These are phyloP conservation scores for Claviceps monticola DNA, from an alignment of 2,329 filamentous ascomycete species.

Conservation along the genomic window DNA sequence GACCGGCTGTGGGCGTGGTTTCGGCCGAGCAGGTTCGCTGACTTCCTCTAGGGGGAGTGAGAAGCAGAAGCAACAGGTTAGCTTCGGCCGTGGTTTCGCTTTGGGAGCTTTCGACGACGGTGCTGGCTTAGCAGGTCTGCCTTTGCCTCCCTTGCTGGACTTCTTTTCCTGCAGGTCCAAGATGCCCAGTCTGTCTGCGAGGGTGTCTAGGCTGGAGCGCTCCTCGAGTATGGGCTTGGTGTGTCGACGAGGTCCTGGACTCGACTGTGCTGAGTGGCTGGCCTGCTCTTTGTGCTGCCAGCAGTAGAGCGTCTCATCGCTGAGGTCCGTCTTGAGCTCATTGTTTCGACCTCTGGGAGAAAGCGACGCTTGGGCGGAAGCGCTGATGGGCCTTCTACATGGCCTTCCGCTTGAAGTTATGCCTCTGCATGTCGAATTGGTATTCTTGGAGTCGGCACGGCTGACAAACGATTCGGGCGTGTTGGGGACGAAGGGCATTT, in stretches of 20 bases:
- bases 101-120: conserved; percentile 11
- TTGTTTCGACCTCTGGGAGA: conserved; percentile 13
- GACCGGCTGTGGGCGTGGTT: not conserved
- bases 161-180: conserved; percentile 42
- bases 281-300: conserved; percentile 95
- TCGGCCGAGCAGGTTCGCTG: conserved; percentile 19
- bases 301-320: conserved; percentile 60
- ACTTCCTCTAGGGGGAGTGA: conserved; percentile 31
- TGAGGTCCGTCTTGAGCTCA: conserved; percentile 28
- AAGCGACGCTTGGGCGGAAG: conserved; percentile 15
- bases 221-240: conserved; percentile 44
- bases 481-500: conserved; percentile 29
- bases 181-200: conserved; percentile 66
- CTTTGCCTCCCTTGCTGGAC: conserved; percentile 11
- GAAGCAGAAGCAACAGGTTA: conserved; percentile 40
- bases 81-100: conserved; percentile 17
- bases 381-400: conserved; percentile 56
- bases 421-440: conserved; percentile 73
- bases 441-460: conserved; percentile 74
- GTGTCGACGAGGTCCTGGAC: conserved; percentile 27
- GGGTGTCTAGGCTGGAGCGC: conserved; percentile 71
- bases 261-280: conserved; percentile 29
- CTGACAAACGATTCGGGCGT: conserved; percentile 71
- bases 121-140: conserved; percentile 10
- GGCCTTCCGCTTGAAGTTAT: conserved; percentile 71